A percentile compares a stretch with the other conserved stretches of the same genome.
Conservation (phyloP, 495 filamentous ascomycete species). For the Cercophora scortea region DNA sequence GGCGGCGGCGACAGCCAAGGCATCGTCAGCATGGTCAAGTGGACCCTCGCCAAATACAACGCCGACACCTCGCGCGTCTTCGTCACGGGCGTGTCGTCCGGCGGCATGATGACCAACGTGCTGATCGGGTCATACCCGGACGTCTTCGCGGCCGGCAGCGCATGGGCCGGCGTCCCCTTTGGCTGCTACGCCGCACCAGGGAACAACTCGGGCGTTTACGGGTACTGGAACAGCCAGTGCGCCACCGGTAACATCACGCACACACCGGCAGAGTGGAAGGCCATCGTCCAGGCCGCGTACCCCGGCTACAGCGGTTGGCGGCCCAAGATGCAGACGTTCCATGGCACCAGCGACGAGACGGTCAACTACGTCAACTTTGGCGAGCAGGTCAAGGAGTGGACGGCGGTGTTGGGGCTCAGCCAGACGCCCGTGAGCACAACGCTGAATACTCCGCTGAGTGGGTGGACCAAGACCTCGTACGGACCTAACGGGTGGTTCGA, state of each 20-base stretch:
- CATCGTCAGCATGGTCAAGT: constrained; percentile 52
- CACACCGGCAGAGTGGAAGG: constrained; percentile 39
- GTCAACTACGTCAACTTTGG: constrained; percentile 40
- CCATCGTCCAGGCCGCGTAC: constrained; percentile 42
- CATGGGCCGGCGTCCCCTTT: constrained; percentile 47
- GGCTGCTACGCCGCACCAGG: constrained; percentile 40
- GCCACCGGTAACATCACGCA: constrained; percentile 34
- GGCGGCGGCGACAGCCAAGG: constrained; percentile 45
- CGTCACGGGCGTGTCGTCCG: constrained; percentile 45
- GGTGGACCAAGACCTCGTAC: constrained; percentile 43
- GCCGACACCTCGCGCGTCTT: constrained; percentile 41
- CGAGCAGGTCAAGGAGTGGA: constrained; percentile 52
- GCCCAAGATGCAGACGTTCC: constrained; percentile 48
- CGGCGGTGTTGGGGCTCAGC: constrained; percentile 37
- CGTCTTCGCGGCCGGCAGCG: constrained; percentile 46
- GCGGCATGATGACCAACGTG: constrained; percentile 57
- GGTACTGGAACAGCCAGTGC: constrained; percentile 41
- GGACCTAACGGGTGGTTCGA: constrained; percentile 33
- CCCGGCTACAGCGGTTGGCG: constrained; percentile 43
- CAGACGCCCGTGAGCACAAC: constrained; percentile 21
- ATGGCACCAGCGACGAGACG: constrained; percentile 43
- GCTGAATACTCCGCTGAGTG: constrained; percentile 26
- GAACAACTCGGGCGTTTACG: constrained; percentile 30
- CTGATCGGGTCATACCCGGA: constrained; percentile 50
- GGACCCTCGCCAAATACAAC: constrained; percentile 37